Conservation (phyloP, 345 rosid species). For the Brassica juncea region DNA sequence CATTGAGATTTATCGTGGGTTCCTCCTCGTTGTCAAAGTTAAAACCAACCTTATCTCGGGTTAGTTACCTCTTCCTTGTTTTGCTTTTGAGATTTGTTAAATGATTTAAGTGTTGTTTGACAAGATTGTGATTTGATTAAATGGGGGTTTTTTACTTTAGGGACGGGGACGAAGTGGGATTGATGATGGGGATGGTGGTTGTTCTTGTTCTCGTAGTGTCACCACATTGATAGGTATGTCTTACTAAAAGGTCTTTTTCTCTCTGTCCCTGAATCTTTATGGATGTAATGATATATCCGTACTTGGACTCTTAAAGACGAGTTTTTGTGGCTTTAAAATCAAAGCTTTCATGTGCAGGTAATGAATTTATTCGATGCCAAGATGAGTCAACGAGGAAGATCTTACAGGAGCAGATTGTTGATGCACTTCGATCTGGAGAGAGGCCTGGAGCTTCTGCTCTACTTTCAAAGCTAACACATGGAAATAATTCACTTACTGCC, state of each 20-base stretch:
- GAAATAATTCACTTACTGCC: constrained; percentile 36
- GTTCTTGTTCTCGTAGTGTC: constrained; percentile 43
- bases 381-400: constrained; percentile 37
- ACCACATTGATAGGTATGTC: constrained; percentile 47
- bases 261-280: background rate
- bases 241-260: background rate
- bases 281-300: background rate
- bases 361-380: constrained; percentile 29
- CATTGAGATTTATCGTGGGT: constrained; percentile 10
- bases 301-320: background rate
- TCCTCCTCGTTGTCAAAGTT: constrained; percentile 32
- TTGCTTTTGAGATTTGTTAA: background rate
- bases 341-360: constrained; percentile 38
- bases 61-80: constrained; percentile 9
- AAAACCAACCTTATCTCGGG: constrained; percentile 7
- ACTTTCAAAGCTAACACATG: constrained; percentile 50
- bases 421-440: constrained; percentile 66
- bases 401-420: constrained; percentile 53
- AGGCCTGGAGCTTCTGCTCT: constrained; percentile 62
- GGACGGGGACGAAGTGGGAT: constrained; percentile 35
- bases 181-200: constrained; percentile 24
- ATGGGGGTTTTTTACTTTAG: constrained; percentile 37
- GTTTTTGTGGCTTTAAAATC: background rate
- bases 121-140: background rate
- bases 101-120: background rate